phyloP scores from a whole-genome alignment of 2,329 filamentous ascomycete species.

The Cytospora paraplurivora region DNA sequence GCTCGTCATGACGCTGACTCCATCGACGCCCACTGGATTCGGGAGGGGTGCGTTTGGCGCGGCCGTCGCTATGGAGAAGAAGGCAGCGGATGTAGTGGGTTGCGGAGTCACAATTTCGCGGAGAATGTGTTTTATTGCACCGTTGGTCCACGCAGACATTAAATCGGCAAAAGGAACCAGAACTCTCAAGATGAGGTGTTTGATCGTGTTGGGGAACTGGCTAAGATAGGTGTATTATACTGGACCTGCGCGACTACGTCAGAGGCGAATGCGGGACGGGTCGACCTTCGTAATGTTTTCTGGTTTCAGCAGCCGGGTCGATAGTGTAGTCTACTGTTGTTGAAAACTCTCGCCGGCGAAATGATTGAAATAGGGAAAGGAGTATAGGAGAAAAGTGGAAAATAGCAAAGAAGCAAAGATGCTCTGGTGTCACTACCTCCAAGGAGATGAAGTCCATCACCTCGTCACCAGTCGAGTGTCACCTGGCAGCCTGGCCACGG shows the following conservation, averaged over 20 bases:
- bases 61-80: conserved; percentile 26
- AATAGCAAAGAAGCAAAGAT: conserved; percentile 6
- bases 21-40: conserved; percentile 13
- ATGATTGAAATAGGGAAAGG: background rate
- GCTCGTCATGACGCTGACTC: conserved; percentile 7
- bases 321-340: background rate
- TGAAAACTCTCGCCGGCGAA: conserved; percentile 5
- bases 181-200: background rate
- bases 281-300: conserved; percentile 5
- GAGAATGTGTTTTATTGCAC: conserved; percentile 12
- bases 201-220: background rate
- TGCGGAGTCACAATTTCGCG: conserved; percentile 12
- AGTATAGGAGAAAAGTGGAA: background rate
- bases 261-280: conserved; percentile 20
- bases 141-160: conserved; percentile 18
- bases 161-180: background rate
- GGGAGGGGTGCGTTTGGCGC: conserved; percentile 16
- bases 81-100: conserved; percentile 14
- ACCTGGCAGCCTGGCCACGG: background rate
- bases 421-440: background rate
- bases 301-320: background rate
- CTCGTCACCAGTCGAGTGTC: conserved; percentile 4
- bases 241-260: conserved; percentile 23
- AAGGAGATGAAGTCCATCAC: background rate
- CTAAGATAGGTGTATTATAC: conserved; percentile 6